Base-by-base conservation (phyloP, 805 yeast species). In the Naumovozyma dairenensis region DNA sequence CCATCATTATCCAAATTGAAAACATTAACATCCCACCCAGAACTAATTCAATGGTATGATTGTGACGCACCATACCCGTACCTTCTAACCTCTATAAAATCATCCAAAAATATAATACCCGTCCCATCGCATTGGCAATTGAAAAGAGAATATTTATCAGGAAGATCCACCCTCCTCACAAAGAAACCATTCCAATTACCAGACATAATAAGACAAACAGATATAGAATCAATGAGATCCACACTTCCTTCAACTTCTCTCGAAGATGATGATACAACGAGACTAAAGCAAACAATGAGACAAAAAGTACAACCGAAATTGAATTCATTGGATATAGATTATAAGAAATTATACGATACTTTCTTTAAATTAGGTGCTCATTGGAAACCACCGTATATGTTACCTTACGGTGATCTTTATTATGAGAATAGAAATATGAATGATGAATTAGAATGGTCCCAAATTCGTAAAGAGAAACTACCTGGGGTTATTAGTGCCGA, bases 271-370 rank as follows among this genome's bases (percentile, higher is more conserved):
- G 77, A 77, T 28, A 76, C 71, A 3, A 53, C 52, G 2, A 61
- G 71, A 10, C 52, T 85, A 44, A 77, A 80, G 50, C 92, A 82
- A 48, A 67, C 71, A 49, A 79, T 79, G 54, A 67, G 96, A 41
- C 89, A 82, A 36, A 67, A 81, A 33, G 93, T 86, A 0, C 96
- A 84, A 54, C 96, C 96, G 0, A 84, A 83, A 52, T 66, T 85
- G 75, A 93, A 93, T 1, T 66, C 76, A 33, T 55, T 89, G 16
- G 97, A 89, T 53, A 71, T 92, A 16, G 96, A 89, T 56, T 87
- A 80, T 52, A 78, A 72, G 41, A 80, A 75, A 42, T 57, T 89
- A 15, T 77, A 84, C 51, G 82, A 83, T 53, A 94, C 96, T 0
- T 87, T 89, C 49, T 87, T 85, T 67, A 79, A 78, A 51, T 62